These are phyloP conservation scores for Phaeotremella skinneri DNA, from an alignment of 768 basidiomycete species.

Conservation along the genomic window DNA sequence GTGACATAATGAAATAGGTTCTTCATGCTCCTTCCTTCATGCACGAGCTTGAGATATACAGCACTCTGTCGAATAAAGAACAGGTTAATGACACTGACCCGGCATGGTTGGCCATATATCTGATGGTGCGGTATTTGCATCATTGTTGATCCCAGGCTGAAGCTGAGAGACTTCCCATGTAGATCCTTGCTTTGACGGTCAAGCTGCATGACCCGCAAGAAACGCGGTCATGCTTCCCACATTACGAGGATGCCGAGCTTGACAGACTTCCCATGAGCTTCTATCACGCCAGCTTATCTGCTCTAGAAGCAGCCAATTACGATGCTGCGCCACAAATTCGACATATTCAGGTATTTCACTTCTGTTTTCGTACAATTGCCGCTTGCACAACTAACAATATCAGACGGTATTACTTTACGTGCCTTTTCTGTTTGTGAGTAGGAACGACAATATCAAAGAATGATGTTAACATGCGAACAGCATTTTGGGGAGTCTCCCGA, in stretches of 20 bases:
- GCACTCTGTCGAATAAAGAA: background rate
- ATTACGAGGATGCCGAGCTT: background rate
- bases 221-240: background rate
- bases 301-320: constrained; percentile 12
- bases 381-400: background rate
- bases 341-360: constrained; percentile 21
- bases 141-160: background rate
- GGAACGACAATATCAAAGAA: background rate
- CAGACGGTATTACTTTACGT: constrained; percentile 18
- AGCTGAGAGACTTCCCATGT: too few species aligned
- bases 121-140: constrained; percentile 13
- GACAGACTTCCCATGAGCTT: background rate
- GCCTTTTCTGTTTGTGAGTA: constrained; percentile 25
- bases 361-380: background rate
- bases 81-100: constrained; percentile 5
- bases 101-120: constrained; percentile 19
- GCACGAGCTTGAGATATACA: background rate
- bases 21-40: constrained; percentile 1
- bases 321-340: constrained; percentile 15
- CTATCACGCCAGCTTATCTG: constrained; percentile 16
- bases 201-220: constrained; percentile 1
- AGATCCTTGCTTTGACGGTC: constrained; percentile 17
- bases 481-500: constrained; percentile 20
- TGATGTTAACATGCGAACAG: constrained; percentile 6
- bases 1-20: background rate